Conservation (phyloP, 139 green algal genomes). For the Ettlia oleoabundans region DNA sequence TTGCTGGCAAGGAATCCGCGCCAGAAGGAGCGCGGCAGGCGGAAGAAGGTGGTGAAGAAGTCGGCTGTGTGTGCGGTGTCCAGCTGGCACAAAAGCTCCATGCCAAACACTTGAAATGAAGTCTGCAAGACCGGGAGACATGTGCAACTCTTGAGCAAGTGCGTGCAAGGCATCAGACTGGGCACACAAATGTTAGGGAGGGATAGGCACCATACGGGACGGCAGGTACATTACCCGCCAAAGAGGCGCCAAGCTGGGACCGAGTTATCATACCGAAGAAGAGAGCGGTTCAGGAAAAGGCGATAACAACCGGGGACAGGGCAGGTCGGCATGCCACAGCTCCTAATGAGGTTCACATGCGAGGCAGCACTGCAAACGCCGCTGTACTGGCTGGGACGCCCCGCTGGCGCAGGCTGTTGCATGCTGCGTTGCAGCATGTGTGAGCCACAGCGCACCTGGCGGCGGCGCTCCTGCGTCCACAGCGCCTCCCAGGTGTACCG, state of each 20-base stretch:
- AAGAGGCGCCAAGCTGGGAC: background rate
- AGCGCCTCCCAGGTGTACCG: conserved; percentile 79
- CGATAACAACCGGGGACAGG: no score
- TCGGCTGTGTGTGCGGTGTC: conserved; percentile 81
- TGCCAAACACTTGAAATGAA: conserved; percentile 97
- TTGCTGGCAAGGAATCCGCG: conserved; percentile 88
- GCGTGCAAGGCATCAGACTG: no score
- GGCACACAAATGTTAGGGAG: no score
- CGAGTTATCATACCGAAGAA: no score
- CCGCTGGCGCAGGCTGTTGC: no score
- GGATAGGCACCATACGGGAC: conserved; percentile 66
- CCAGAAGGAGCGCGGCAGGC: conserved; percentile 81
- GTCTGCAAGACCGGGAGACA: conserved; percentile 75
- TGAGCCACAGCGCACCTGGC: conserved; percentile 57
- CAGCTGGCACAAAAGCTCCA: conserved; percentile 83
- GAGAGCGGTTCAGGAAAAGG: no score
- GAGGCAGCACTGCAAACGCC: no score
- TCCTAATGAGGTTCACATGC: no score
- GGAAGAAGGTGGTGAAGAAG: conserved; percentile 97
- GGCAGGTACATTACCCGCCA: background rate
- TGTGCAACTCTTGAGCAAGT: no score
- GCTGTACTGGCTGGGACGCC: background rate
- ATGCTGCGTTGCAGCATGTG: background rate
- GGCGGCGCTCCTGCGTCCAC: conserved; percentile 84
- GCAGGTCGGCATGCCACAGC: no score